Base-by-base conservation (phyloP, 495 filamentous ascomycete genomes). In the Tuber indicum region DNA sequence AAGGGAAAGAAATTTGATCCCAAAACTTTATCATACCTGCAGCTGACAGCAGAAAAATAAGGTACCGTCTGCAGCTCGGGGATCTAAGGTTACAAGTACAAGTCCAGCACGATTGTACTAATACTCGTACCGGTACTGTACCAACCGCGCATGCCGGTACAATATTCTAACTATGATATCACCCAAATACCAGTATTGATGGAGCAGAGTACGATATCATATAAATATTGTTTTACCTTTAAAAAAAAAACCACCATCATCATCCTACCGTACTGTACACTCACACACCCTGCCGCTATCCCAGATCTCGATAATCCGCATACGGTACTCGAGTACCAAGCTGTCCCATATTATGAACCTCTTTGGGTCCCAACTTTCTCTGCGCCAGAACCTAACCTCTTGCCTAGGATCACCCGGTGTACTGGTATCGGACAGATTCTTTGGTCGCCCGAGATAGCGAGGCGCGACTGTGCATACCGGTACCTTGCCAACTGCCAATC, bases 1-100 rank as follows among this genome's bases (percentile, higher is more conserved):
- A 77, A 72, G 26, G 76, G 16, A 83, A 75, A 66, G 36, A 77
- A 72, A 39, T 75, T 79, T 43, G 77, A 79, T 21, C 58, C 58
- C 58, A 66, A 66, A 66, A 66, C 26, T 66, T 14, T 66, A 47
- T 47, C 45, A 47, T 17, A 36, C 58, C 58, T 66, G 58, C 58
- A 66, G 58, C 52, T 4, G 16, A 19, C 58, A 66, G 26, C 9
- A 7, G 26, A 36, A 36, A 36, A 66, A 66, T 66, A 66, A 66
- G 58, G 58, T 66, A 66, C 58, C 58, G 26, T 26, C 58, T 36
- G 26, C 58, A 66, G 26, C 26, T 36, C 32, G 58, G 1, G 14
- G 16, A 17, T 7, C 32, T 19, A 26, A 66, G 32, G 58, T 1
- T n/a, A 26, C 26, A 36, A 66, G 58, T 36, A 14, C 39, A 41